Evolutionary conservation across 2,329 filamentous ascomycete genomes (phyloP).

Genomic region (Thermomyces lanuginosus): DNA sequence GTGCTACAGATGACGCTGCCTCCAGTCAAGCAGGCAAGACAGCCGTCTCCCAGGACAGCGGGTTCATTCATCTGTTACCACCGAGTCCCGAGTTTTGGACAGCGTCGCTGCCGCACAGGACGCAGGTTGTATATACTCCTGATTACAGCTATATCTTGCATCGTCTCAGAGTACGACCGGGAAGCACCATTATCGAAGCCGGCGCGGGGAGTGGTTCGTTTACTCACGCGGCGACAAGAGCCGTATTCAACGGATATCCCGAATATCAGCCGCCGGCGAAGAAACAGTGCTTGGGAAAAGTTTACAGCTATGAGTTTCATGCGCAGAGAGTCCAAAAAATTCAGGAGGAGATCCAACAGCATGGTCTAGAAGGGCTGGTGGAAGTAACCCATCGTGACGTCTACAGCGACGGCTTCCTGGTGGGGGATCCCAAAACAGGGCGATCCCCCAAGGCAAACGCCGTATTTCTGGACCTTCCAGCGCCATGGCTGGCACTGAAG

Average conservation of each 20-base stretch:
- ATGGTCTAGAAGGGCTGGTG: conserved; percentile 30
- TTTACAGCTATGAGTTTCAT: conserved; percentile 37
- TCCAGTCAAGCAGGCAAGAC: conserved; percentile 14
- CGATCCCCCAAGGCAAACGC: conserved; percentile 29
- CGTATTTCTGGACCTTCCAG: conserved; percentile 35
- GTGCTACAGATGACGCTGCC: conserved; percentile 9
- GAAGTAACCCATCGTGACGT: conserved; percentile 34
- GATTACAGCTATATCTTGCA: conserved; percentile 39
- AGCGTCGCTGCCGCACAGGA: conserved; percentile 34
- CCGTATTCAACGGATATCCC: conserved; percentile 33
- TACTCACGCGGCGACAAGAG: conserved; percentile 34
- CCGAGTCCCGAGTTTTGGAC: conserved; percentile 38
- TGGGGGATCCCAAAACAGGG: conserved; percentile 18
- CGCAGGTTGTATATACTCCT: conserved; percentile 37
- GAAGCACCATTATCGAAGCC: conserved; percentile 33
- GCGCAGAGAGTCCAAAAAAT: conserved; percentile 27
- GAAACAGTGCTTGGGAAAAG: conserved; percentile 22
- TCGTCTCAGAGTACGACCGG: conserved; percentile 30
- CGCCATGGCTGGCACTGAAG: conserved; percentile 34
- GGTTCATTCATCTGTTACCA: conserved; percentile 33
- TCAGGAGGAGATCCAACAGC: conserved; percentile 26
- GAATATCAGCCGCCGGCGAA: conserved; percentile 11
- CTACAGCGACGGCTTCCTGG: conserved; percentile 32
- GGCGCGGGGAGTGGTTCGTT: conserved; percentile 38
- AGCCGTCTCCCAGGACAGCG: conserved; percentile 27